A percentile compares a stretch with the other conserved stretches of the same genome.
Evolutionary conservation across 2,329 filamentous ascomycete genomes (phyloP).

Genomic region (Stachybotrys chartarum): DNA sequence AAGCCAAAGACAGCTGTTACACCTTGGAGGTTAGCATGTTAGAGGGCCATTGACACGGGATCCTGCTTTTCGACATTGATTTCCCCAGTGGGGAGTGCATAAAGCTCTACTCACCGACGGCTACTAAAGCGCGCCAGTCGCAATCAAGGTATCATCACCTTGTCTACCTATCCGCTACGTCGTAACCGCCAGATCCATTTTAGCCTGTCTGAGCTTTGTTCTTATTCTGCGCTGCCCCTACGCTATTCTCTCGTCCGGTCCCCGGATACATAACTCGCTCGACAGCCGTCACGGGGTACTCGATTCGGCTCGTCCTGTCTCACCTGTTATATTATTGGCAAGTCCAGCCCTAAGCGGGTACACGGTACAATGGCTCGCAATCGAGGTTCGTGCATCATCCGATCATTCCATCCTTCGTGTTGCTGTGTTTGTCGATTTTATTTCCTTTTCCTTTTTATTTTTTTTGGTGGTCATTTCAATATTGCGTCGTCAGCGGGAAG

Average conservation of each 20-base stretch:
- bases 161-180: not conserved
- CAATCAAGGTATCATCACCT: not conserved
- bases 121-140: not conserved
- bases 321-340: not conserved
- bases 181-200: not conserved
- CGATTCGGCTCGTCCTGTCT: not conserved
- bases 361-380: constrained; percentile 47
- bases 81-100: not conserved
- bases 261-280: not conserved
- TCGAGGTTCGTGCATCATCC: constrained; percentile 38
- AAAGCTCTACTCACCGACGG: not conserved
- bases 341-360: not conserved
- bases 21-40: no score
- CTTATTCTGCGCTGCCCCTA: not conserved
- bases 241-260: not conserved
- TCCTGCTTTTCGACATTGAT: not conserved
- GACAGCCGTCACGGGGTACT: not conserved
- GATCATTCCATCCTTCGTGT: not conserved
- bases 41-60: no score
- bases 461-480: not conserved
- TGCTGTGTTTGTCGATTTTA: not conserved
- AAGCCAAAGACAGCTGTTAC: no score
- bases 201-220: not conserved
- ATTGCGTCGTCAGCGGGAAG: not conserved
- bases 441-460: not conserved